Evolutionary conservation across 371 early-diverging fungal species (phyloP).

Genomic region (Rhizopus delemar): DNA sequence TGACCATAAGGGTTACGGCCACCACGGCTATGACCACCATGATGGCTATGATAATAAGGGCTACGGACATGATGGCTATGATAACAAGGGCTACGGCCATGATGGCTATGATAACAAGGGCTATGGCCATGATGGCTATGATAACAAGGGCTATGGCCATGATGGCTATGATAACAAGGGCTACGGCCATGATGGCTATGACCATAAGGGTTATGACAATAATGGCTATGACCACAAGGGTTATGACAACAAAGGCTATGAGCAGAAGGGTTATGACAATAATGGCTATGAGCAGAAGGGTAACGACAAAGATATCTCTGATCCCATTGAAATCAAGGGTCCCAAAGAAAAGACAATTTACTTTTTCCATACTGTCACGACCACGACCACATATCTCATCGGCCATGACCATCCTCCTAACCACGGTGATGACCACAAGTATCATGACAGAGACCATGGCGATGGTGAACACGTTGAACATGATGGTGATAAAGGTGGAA

Average conservation of each 20-base stretch:
- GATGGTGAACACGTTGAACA: background rate
- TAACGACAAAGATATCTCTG: too few relatives aligned
- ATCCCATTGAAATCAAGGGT: background rate
- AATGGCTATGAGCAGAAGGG: too few relatives aligned
- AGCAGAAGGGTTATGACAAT: background rate
- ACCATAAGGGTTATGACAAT: background rate
- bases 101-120: background rate
- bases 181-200: background rate
- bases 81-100: too few relatives aligned
- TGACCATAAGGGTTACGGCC: too few relatives aligned
- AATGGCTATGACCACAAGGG: background rate
- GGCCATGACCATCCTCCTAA: constrained; percentile 1
- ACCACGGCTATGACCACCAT: too few relatives aligned
- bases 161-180: background rate
- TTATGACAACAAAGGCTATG: background rate
- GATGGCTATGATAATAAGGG: background rate
- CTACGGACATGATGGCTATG: too few relatives aligned
- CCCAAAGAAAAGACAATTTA: constrained; percentile 3
- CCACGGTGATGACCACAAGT: background rate
- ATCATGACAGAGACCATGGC: background rate
- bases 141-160: background rate
- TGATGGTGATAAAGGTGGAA: too few relatives aligned
- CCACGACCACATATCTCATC: background rate
- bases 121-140: background rate
- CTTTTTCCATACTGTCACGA: constrained; percentile 1